These are phyloP conservation scores for Leucosporidium creatinivorum DNA, from an alignment of 768 basidiomycete species.

Conservation along the genomic window DNA sequence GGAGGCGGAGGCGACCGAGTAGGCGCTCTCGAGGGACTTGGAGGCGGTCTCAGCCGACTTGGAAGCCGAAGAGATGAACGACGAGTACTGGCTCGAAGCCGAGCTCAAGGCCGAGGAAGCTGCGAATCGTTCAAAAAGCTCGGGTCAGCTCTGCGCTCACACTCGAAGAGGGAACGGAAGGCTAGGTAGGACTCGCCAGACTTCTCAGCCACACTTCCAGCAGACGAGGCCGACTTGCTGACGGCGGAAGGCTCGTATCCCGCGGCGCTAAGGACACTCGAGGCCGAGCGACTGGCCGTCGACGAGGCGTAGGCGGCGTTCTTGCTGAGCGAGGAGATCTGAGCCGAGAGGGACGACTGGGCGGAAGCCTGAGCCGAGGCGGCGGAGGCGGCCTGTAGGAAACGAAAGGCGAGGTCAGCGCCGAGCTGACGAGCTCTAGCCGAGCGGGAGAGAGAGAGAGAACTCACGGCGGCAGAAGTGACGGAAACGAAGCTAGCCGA, in stretches of 20 bases:
- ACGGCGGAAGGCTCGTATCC: conserved; percentile 27
- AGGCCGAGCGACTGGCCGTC: conserved; percentile 7
- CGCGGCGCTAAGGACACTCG: conserved; percentile 8
- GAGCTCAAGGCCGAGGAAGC: conserved; percentile 26
- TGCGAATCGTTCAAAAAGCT: not conserved
- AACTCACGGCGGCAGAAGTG: conserved; percentile 11
- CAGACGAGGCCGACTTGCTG: conserved; percentile 30
- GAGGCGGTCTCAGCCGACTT: conserved; percentile 16
- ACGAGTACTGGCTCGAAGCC: conserved; percentile 15
- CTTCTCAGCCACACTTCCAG: conserved; percentile 19
- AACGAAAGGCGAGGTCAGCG: not conserved
- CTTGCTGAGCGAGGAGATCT: no score
- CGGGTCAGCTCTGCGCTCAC: not conserved
- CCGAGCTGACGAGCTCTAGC: not conserved
- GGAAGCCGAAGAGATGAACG: conserved; percentile 12
- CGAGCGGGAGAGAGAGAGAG: not conserved
- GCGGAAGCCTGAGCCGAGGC: no score
- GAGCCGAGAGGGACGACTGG: no score
- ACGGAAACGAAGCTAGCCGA: not conserved
- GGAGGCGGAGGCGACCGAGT: conserved; percentile 6
- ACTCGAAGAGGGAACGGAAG: no score
- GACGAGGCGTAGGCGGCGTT: no score
- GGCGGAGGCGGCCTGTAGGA: not conserved
- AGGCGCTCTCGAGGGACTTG: conserved; percentile 18
- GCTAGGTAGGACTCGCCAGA: not conserved